Evolutionary conservation across 2,329 filamentous ascomycete genomes (phyloP).

Genomic region (Arthrobotrys conoides): DNA sequence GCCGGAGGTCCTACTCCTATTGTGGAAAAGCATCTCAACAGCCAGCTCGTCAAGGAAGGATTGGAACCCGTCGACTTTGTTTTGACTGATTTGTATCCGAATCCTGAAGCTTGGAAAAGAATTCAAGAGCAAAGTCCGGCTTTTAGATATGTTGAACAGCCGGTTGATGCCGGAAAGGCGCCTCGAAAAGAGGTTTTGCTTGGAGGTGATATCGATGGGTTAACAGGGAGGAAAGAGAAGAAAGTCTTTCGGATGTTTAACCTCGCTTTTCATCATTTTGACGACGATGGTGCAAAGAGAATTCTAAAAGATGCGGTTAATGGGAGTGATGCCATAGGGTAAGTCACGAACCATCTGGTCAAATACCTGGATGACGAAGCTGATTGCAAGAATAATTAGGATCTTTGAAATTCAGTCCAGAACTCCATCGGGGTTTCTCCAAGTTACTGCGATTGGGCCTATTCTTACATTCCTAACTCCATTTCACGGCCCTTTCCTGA

Average conservation of each 20-base stretch:
- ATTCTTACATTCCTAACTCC: conserved; percentile 72
- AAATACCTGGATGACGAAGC: not conserved
- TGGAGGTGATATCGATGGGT: conserved; percentile 46
- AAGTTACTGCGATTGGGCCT: conserved; percentile 71
- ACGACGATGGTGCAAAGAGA: conserved; percentile 73
- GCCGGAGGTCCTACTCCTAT: conserved; percentile 78
- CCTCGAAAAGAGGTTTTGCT: conserved; percentile 69
- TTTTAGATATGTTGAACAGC: conserved; percentile 73
- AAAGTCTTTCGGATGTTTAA: conserved; percentile 79
- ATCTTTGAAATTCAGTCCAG: conserved; percentile 84
- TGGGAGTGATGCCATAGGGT: conserved; percentile 77
- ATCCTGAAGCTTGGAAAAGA: conserved; percentile 74
- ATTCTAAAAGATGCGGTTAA: conserved; percentile 77
- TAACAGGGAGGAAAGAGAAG: conserved; percentile 67
- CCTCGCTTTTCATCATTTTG: conserved; percentile 83
- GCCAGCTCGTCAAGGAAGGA: conserved; percentile 46
- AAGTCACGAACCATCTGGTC: conserved; percentile 53
- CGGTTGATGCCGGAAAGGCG: conserved; percentile 77
- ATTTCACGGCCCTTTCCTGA: conserved; percentile 67
- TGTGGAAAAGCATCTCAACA: conserved; percentile 75
- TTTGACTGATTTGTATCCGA: conserved; percentile 77
- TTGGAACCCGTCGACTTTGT: conserved; percentile 72
- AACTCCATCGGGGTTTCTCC: conserved; percentile 71
- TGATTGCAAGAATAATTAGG: conserved; percentile 63
- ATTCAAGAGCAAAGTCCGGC: conserved; percentile 70